Percentiles rank a stretch among this genome's conserved stretches.
Evolutionary conservation across 345 rosid genomes (phyloP).

Genomic region (Aquilaria sinensis): DNA sequence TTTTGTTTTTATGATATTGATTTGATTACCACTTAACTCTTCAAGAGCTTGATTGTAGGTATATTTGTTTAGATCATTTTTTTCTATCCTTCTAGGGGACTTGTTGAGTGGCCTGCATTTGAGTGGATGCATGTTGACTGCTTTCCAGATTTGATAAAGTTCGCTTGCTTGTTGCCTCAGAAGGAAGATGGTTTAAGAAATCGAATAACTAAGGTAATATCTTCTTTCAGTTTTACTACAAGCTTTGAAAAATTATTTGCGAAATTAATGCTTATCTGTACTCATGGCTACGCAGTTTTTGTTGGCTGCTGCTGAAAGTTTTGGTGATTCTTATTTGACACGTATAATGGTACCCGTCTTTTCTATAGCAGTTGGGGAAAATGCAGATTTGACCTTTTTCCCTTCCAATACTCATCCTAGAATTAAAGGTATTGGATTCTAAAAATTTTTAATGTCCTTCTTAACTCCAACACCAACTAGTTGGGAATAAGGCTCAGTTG

Average conservation of each 20-base stretch:
- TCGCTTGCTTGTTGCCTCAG: constrained; percentile 67
- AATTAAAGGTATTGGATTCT: constrained; percentile 46
- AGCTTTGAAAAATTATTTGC: constrained; percentile 9
- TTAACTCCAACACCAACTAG: too few species aligned
- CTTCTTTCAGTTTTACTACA: background rate
- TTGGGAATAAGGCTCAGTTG: too few species aligned
- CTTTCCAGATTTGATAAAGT: constrained; percentile 69
- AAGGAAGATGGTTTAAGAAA: constrained; percentile 81
- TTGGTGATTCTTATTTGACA: constrained; percentile 63
- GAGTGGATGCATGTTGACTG: constrained; percentile 89
- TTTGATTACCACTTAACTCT: constrained; percentile 4
- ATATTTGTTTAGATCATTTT: constrained; percentile 9
- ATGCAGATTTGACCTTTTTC: constrained; percentile 60
- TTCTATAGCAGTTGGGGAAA: constrained; percentile 76
- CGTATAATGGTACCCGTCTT: constrained; percentile 75
- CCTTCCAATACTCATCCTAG: constrained; percentile 46
- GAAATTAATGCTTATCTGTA: constrained; percentile 16
- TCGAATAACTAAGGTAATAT: constrained; percentile 58
- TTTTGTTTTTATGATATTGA: background rate
- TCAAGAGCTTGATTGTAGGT: constrained; percentile 8
- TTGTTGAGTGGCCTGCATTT: constrained; percentile 70
- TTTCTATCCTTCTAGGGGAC: constrained; percentile 40
- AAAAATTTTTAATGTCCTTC: background rate
- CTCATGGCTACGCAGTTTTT: constrained; percentile 50
- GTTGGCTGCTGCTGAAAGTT: constrained; percentile 52